Conservation (phyloP, 192 early-diverging fungal genomes). For the Podila clonocystis region DNA sequence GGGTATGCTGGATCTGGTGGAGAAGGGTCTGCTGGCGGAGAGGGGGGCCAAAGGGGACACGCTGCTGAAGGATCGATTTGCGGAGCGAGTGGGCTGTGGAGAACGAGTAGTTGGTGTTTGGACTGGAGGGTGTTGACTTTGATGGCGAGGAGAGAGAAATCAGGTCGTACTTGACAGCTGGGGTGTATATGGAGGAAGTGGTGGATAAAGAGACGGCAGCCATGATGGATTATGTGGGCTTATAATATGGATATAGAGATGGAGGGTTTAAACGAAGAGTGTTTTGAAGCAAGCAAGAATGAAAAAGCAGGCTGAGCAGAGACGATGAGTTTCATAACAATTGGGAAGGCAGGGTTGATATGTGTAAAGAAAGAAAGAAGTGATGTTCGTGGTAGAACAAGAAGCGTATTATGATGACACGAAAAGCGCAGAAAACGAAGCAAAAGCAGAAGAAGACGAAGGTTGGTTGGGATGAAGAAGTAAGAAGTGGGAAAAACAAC, state of each 20-base stretch:
- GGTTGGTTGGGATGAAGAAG: not conserved
- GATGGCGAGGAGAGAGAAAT: conserved; percentile 18
- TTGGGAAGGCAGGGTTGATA: not conserved
- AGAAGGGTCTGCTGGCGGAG: conserved; percentile 13
- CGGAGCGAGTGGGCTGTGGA: conserved; percentile 11
- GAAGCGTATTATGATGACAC: not conserved
- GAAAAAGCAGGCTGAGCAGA: not conserved
- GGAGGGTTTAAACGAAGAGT: not conserved
- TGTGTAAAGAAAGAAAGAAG: not conserved
- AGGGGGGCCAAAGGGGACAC: conserved; percentile 24
- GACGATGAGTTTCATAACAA: not conserved
- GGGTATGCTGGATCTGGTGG: conserved; percentile 26
- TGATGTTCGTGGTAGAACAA: not conserved
- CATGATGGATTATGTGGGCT: not conserved
- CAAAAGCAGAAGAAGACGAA: not conserved
- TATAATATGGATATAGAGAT: not conserved
- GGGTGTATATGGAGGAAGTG: conserved; percentile 22
- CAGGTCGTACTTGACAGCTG: conserved; percentile 39
- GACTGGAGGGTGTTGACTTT: conserved; percentile 1
- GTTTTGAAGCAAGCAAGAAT: not conserved
- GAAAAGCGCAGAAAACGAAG: not conserved
- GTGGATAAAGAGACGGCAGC: conserved; percentile 42
- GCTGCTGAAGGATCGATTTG: conserved; percentile 24
- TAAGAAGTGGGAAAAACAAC: not conserved
- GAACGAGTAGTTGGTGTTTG: not conserved